Conservation (phyloP, 2,329 filamentous ascomycete genomes). For the Huntiella bhutanensis region DNA sequence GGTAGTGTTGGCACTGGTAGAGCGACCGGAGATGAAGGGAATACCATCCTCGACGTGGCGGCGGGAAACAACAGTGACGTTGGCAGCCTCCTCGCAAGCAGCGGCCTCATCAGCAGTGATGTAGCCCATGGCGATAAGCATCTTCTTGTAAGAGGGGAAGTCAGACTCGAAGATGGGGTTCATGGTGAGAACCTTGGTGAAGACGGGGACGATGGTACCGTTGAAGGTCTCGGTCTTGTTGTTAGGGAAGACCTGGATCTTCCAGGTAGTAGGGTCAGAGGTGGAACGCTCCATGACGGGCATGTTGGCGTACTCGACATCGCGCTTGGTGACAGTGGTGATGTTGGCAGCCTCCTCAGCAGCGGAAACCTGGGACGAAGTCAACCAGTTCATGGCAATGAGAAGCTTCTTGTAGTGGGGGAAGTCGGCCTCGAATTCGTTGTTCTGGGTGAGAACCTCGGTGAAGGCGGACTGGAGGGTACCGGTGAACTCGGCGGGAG, state of each 20-base stretch:
- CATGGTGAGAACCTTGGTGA: not conserved
- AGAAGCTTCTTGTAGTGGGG: conserved; percentile 9
- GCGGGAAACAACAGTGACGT: not conserved
- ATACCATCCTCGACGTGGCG: not conserved
- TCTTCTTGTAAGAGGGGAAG: conserved; percentile 8
- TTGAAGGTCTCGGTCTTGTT: not conserved
- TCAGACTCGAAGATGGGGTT: conserved; percentile 8
- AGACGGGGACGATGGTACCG: conserved; percentile 4
- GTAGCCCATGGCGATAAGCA: conserved; percentile 8
- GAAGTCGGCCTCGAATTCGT: conserved; percentile 8
- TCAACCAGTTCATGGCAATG: conserved; percentile 6
- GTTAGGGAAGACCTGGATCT: conserved; percentile 2
- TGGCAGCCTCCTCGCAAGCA: not conserved
- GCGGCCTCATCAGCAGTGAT: conserved; percentile 3
- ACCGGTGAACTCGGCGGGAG: conserved; percentile 3
- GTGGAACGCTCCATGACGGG: not conserved
- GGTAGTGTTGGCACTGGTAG: not conserved
- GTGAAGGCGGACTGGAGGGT: conserved; percentile 4
- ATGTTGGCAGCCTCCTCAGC: not conserved
- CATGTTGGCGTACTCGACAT: not conserved
- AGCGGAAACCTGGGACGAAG: not conserved
- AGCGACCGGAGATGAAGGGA: not conserved
- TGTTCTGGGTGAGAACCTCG: conserved; percentile 4
- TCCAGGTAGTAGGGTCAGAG: conserved; percentile 1
- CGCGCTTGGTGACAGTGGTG: not conserved